Base-by-base conservation (phyloP, 148 eudicot genomes). In the Camellia sinensis region DNA sequence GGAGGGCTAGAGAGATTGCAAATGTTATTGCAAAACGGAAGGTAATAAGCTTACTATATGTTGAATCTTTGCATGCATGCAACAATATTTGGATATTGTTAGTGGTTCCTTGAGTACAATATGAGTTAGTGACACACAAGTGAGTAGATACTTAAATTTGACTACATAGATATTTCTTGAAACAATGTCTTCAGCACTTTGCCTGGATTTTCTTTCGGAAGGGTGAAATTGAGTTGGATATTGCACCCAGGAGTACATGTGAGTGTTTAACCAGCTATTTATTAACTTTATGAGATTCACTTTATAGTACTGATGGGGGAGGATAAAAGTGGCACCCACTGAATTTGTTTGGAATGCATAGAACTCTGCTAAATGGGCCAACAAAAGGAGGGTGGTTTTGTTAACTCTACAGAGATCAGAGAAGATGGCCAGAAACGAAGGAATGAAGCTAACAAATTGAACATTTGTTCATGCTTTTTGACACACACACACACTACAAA, bases 1-100 rank as follows among this genome's bases (percentile, higher is more conserved):
- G 99, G 99, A 89, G 97, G 87, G 95, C 91, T 70, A 89, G 87
- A 84, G 99, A 93, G 86, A 92, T 92, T 62, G 97, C 99, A 68
- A 95, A 95, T 79, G 94, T 89, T 81, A 89, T 90, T 80, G 94
- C 97, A 15, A 90, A 89, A 79, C 80, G 80, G 19, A 93, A 92
- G 99, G 99, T 95, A 88, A 2, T 60, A 41, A 77, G n/a, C 0
- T 18, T 77, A 3, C 4, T 29, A 0, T 13, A 12, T 44, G 14
- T 22, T 11, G 5, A n/a, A 50, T 65, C 40, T 17, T 17, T 74
- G 50, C 52, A 5, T 7, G 12, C 17, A 66, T 81, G 78, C 14
- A 54, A 19, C 50, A 41, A 5, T 22, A 61, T 14, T 45, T 68
- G 46, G 71, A 15, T 41, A 15, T 56, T 54, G 64, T 57, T 41